phyloP scores from a whole-genome alignment of 352 stramenopile genomes.

The Phytopythium ostracodes region DNA sequence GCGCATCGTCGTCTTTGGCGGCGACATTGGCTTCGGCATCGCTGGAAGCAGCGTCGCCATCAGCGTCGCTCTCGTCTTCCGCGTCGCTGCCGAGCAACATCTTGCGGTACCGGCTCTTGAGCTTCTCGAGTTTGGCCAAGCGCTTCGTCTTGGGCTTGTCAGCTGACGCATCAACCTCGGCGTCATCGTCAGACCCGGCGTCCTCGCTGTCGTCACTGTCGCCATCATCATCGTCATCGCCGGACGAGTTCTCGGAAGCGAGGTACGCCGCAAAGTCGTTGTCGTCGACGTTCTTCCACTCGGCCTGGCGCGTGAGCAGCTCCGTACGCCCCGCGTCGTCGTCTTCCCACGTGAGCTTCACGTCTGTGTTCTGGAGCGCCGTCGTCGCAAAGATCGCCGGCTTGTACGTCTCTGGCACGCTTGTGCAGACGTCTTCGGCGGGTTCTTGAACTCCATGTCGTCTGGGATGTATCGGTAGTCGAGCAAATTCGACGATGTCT shows the following conservation, averaged over 20 bases:
- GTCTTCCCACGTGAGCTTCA: conserved; percentile 96
- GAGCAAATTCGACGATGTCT: conserved; percentile 93
- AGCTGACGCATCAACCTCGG: conserved; percentile 3
- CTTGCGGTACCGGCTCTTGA: conserved; percentile 78
- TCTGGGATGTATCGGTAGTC: conserved; percentile 95
- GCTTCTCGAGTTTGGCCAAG: conserved; percentile 59
- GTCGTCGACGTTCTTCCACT: conserved; percentile 86
- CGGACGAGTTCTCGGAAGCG: conserved; percentile 73
- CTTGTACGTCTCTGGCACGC: conserved; percentile 92
- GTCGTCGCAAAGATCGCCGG: conserved; percentile 93
- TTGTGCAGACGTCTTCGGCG: conserved; percentile 82
- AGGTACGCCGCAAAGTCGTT: conserved; percentile 95
- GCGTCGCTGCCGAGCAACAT: conserved; percentile 72
- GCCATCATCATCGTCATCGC: conserved; percentile 41
- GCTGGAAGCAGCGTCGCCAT: conserved; percentile 20
- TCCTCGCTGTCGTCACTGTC: conserved; percentile 36
- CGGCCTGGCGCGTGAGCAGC: conserved; percentile 62
- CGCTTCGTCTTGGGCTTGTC: conserved; percentile 40
- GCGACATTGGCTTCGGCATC: conserved; percentile 23
- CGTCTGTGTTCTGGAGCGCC: conserved; percentile 90
- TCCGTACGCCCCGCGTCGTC: conserved; percentile 90
- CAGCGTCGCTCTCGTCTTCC: conserved; percentile 48
- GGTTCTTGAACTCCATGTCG: conserved; percentile 84
- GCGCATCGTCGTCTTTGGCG: conserved; percentile 11
- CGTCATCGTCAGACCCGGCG: conserved; percentile 1